Evolutionary conservation across 2,329 filamentous ascomycete genomes (phyloP).

Genomic region (Zasmidium citrigriseum): DNA sequence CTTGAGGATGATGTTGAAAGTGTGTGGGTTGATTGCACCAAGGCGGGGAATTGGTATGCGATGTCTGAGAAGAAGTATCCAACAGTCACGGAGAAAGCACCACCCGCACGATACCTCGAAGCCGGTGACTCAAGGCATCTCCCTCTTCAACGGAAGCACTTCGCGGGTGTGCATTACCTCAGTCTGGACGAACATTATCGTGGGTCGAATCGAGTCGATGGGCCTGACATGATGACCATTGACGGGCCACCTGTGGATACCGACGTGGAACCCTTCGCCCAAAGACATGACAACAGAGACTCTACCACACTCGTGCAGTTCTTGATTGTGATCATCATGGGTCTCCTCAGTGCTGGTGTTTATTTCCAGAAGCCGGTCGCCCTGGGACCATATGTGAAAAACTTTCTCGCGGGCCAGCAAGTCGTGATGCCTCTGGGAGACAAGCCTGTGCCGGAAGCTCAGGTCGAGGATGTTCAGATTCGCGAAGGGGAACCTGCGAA

Average conservation of each 20-base stretch:
- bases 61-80: constrained; percentile 86
- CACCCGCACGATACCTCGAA: constrained; percentile 58
- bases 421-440: not conserved
- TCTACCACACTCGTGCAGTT: not conserved
- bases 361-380: constrained; percentile 8
- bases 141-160: constrained; percentile 33
- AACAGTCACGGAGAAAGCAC: constrained; percentile 71
- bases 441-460: not conserved
- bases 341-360: not conserved
- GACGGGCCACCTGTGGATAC: constrained; percentile 16
- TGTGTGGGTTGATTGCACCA: constrained; percentile 83
- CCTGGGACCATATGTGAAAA: not conserved
- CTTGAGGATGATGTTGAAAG: constrained; percentile 40
- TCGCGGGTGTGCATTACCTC: constrained; percentile 35
- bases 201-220: constrained; percentile 16
- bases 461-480: constrained; percentile 15
- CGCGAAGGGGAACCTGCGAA: constrained; percentile 37
- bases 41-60: constrained; percentile 88
- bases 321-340: not conserved
- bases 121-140: constrained; percentile 41
- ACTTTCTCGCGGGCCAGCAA: not conserved
- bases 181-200: constrained; percentile 9
- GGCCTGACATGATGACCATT: constrained; percentile 15
- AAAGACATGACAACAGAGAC: not conserved
- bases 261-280: not conserved